Conservation (phyloP, 106 monocot species). For the Ottelia alismoides region DNA sequence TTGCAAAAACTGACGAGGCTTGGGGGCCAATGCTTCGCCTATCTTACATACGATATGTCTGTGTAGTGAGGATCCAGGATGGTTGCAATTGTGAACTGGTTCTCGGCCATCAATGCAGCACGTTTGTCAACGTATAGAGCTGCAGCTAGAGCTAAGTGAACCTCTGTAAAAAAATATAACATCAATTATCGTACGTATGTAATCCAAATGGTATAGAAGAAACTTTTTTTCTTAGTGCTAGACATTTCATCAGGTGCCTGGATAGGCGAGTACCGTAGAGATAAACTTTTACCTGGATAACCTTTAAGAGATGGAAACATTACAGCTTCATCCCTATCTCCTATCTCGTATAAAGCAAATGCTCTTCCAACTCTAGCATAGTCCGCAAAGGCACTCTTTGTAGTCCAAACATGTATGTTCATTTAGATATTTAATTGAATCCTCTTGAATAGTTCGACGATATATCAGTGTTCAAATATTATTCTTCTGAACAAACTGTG, state of each 20-base stretch:
- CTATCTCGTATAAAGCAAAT: conserved; percentile 64
- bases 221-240: too few species aligned
- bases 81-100: conserved; percentile 80
- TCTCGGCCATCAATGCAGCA: conserved; percentile 69
- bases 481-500: too few species aligned
- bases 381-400: conserved; percentile 74
- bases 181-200: too few species aligned
- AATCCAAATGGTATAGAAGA: too few species aligned
- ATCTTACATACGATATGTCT: conserved; percentile 67
- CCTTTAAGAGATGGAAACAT: conserved; percentile 76
- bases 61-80: conserved; percentile 78
- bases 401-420: too few species aligned
- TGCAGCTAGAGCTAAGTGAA: conserved; percentile 79
- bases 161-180: conserved; percentile 71
- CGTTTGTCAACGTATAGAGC: conserved; percentile 73
- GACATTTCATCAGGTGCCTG: neutral
- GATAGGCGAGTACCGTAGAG: neutral
- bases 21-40: conserved; percentile 82
- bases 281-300: conserved; percentile 45
- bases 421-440: too few species aligned
- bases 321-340: conserved; percentile 69
- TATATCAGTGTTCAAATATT: too few species aligned
- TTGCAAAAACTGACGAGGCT: conserved; percentile 59
- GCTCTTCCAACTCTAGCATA: conserved; percentile 86
- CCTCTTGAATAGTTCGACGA: too few species aligned